Evolutionary conservation across 768 basidiomycete genomes (phyloP), one percentile per base, ranked within the genome.

Genomic region (Amanita pallidorosea): DNA sequence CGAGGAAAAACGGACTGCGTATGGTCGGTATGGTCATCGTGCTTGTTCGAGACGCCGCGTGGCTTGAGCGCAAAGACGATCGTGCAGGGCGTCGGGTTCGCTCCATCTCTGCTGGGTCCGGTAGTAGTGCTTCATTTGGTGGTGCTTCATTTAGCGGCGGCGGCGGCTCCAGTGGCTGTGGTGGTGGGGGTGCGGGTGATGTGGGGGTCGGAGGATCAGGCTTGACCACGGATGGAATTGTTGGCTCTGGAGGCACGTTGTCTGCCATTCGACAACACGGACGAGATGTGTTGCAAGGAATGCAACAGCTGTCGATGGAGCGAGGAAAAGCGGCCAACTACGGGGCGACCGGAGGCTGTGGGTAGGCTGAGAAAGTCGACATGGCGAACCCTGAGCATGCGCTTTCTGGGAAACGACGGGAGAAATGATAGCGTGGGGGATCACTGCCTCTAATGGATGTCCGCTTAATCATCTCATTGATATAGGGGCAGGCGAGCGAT

Each of bases 1-100:
- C 33, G 20, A 51, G 17, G 13, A 51, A 51, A 25, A 51, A 51
- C 11, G 49, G 49, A 22, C 33, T 51, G 15, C 42, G 49, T 5
- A 44, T 34, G 12, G 49, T 27, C 13, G 29, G 31, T 25, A 34
- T 35, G 49, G n/a, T n/a, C 40, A 50, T 33, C 41, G 9, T 25
- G 8, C 27, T 17, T 12, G 31, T 4, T 12, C 20, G 38, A 20
- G 45, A 46, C 8, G 27, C 45, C 1, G 15, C 47, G 23, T 37
- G 47, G 36, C 47, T 48, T 37, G 35, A 36, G 9, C 34, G 34
- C 15, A 22, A 4, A 23, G 46, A 36, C 4, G 46, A 22, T 7
- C 18, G 20, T 5, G 17, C 31, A 47, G 47, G 15, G 9, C 34
- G 33, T 23, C 47, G 18, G 3, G 22, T 37, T 13, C 34, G 46